phyloP scores from a whole-genome alignment of 179 eudicot genomes.

The Drosera spatulata region DNA sequence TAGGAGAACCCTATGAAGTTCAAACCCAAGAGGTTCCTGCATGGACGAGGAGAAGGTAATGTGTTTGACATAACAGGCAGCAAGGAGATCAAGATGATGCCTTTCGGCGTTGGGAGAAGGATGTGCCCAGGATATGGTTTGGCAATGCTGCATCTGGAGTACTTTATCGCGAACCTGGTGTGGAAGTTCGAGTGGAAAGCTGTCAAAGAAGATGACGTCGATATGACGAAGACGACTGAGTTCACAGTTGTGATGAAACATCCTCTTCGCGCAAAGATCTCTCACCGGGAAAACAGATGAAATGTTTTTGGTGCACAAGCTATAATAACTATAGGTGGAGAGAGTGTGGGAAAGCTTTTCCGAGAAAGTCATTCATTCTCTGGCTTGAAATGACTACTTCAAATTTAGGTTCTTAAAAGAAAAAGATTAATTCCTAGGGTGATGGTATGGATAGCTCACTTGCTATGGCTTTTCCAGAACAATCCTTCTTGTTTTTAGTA shows the following conservation, averaged over 20 bases:
- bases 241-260: conserved; percentile 11
- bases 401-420: too few species aligned
- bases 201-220: neutral
- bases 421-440: too few species aligned
- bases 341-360: too few species aligned
- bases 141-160: conserved; percentile 12
- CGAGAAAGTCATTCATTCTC: too few species aligned
- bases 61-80: conserved; percentile 8
- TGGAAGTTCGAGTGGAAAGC: conserved; percentile 6
- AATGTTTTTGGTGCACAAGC: too few species aligned
- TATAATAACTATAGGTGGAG: too few species aligned
- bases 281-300: too few species aligned
- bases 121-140: conserved; percentile 2
- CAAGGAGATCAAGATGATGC: conserved; percentile 15
- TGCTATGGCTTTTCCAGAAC: too few species aligned
- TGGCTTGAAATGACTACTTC: too few species aligned
- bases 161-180: conserved; percentile 9
- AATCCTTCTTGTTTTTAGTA: too few species aligned
- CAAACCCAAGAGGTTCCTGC: conserved; percentile 8
- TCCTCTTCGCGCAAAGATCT: conserved; percentile 5
- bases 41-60: neutral
- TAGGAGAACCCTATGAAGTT: conserved; percentile 13
- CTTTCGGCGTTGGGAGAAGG: conserved; percentile 11
- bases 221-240: conserved; percentile 4
- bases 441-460: too few species aligned